These are phyloP conservation scores for Lupinus albus DNA, from an alignment of 306 rosid species.

Conservation along the genomic window DNA sequence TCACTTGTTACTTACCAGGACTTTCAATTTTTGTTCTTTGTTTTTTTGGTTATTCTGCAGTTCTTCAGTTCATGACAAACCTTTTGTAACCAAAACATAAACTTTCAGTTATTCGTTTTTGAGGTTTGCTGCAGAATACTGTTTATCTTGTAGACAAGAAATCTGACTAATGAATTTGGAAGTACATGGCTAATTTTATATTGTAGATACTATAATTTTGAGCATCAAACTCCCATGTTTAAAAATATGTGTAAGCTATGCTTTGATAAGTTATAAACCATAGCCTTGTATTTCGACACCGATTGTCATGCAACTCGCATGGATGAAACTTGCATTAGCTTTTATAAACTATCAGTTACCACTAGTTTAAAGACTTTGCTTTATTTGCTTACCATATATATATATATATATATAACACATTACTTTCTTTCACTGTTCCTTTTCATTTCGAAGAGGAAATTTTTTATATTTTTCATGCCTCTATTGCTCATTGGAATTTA, in stretches of 20 bases:
- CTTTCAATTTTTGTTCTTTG: neutral
- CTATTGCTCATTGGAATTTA: slow-evolving; percentile 25
- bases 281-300: slow-evolving; percentile 22
- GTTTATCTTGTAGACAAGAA: neutral
- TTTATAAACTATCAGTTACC: neutral
- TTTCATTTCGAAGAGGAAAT: slow-evolving; percentile 7
- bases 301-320: slow-evolving; percentile 16
- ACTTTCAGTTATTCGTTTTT: slow-evolving; percentile 5
- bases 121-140: slow-evolving; percentile 11
- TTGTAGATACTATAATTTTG: neutral
- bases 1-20: neutral
- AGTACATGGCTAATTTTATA: neutral
- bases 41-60: neutral
- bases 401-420: too few relatives aligned
- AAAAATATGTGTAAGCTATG: neutral
- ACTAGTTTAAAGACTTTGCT: slow-evolving; percentile 1
- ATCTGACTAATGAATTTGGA: slow-evolving; percentile 8
- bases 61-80: neutral
- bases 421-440: neutral
- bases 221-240: neutral
- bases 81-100: slow-evolving; percentile 3
- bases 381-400: neutral
- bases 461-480: neutral
- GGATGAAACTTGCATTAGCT: neutral
- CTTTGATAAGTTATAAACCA: neutral